Base-by-base conservation (phyloP, 306 rosid genomes). In the Boehmeria nivea region DNA sequence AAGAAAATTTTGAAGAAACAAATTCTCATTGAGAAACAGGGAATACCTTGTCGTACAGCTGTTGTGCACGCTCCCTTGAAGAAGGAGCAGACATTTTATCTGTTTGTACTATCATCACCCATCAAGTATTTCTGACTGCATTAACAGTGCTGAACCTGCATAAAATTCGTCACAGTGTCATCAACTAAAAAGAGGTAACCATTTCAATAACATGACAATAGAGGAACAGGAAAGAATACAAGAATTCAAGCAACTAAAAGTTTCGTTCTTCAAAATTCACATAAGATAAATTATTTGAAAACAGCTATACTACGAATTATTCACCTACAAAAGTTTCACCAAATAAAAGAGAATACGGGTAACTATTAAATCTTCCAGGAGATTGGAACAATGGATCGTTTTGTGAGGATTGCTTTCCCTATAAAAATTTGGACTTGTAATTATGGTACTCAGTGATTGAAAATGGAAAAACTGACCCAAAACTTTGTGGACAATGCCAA, bases 11-110 rank as follows among this genome's bases (percentile, higher is more conserved):
- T 57, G 3, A 18, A 54, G n/a, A 31, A 31, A 2, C 19, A 36
- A 54, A 16, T 15, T 16, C 12, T 26, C 12, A 52, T 27, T 52
- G 15, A 15, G 25, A 31, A 25, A 33, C 26, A 55, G 31, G 4
- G 44, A 54, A 47, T 84, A 91, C 98, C 95, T 87, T 84, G 61
- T 87, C 95, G 57, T 61, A 73, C 51, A 87, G 88, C 51, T 71
- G 78, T 61, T 87, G 89, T 8, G 89, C 96, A 60, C 93, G 89
- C 83, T 84, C 99, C 89, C 81, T 50, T 25, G 98, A 70, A 42
- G 88, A 50, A 72, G 98, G 77, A 82, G 86, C 84, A 72, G 87
- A 87, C 77, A 80, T 83, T 67, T 91, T 91, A 75, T 81, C 95
- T 83, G 51, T 79, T 59, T 73, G 67, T 66, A 78, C 67, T 62